These are phyloP conservation scores for Arctium minus DNA, from an alignment of 129 eudicot genomes.

Conservation along the genomic window DNA sequence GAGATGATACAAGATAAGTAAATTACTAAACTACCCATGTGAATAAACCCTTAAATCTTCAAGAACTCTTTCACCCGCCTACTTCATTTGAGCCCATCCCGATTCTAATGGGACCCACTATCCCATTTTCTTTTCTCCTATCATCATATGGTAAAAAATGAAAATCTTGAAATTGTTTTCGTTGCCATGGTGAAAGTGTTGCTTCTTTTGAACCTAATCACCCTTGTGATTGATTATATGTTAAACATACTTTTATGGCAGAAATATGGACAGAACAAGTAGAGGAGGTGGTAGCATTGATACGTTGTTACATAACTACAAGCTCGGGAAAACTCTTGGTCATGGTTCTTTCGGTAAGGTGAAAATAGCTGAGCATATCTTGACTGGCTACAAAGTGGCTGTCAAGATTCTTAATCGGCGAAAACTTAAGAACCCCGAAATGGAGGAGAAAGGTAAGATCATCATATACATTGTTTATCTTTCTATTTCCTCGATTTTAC, in stretches of 20 bases:
- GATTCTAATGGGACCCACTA: not conserved
- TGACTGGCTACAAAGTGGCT: slow-evolving; percentile 70
- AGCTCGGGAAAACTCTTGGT: slow-evolving; percentile 69
- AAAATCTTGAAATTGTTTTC: not conserved
- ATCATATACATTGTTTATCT: not conserved
- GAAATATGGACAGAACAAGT: slow-evolving; percentile 49
- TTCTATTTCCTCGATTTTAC: not conserved
- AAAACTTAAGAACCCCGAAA: slow-evolving; percentile 52
- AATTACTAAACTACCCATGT: not conserved
- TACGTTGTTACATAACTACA: slow-evolving; percentile 50
- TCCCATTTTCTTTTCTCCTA: not conserved
- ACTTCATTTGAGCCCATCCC: not conserved
- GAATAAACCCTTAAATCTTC: not conserved
- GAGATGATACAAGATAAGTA: not conserved
- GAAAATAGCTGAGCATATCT: slow-evolving; percentile 62
- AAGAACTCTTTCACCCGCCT: not conserved
- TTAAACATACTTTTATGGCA: slow-evolving; percentile 25
- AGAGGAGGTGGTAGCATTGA: slow-evolving; percentile 46
- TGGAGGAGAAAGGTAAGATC: slow-evolving; percentile 63
- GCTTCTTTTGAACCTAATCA: not conserved
- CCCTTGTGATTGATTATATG: not conserved
- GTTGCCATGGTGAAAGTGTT: not conserved
- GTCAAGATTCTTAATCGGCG: slow-evolving; percentile 73
- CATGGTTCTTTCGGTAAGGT: slow-evolving; percentile 78
- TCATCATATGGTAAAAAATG: not conserved